phyloP scores from a whole-genome alignment of 441 rosid species.

The Adansonia madagascariensis region DNA sequence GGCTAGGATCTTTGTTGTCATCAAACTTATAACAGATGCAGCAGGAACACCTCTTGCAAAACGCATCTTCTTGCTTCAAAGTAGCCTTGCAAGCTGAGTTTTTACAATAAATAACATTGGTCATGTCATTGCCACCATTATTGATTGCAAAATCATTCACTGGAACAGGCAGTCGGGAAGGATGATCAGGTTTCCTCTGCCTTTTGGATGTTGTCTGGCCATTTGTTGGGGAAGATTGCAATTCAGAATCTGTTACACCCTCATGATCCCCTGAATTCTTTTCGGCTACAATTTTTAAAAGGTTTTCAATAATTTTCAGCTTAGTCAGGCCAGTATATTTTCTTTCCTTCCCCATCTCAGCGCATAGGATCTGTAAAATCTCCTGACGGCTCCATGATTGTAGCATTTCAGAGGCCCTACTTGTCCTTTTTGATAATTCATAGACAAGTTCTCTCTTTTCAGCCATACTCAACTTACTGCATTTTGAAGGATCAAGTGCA shows the following conservation, averaged over 20 bases:
- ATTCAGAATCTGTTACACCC: constrained; percentile 45
- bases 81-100: constrained; percentile 89
- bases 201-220: constrained; percentile 57
- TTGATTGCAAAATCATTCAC: constrained; percentile 41
- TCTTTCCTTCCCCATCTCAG: constrained; percentile 97
- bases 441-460: constrained; percentile 90
- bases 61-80: constrained; percentile 58
- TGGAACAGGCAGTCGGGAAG: constrained; percentile 63
- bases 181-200: constrained; percentile 77
- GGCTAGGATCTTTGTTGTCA: constrained; percentile 95
- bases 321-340: constrained; percentile 96
- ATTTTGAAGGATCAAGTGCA: constrained; percentile 63
- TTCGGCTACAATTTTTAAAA: constrained; percentile 77
- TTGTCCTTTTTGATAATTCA: constrained; percentile 63
- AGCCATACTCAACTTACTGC: constrained; percentile 70
- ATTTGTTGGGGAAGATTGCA: constrained; percentile 42
- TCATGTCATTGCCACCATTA: constrained; percentile 35
- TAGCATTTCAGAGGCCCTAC: constrained; percentile 65
- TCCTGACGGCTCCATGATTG: constrained; percentile 98
- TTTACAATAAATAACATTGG: constrained; percentile 58
- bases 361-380: constrained; percentile 86
- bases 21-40: constrained; percentile 82
- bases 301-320: constrained; percentile 90
- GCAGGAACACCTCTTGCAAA: constrained; percentile 94
- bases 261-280: constrained; percentile 61